Conservation (phyloP, 2,329 filamentous ascomycete genomes). For the Penicillium sp. region DNA sequence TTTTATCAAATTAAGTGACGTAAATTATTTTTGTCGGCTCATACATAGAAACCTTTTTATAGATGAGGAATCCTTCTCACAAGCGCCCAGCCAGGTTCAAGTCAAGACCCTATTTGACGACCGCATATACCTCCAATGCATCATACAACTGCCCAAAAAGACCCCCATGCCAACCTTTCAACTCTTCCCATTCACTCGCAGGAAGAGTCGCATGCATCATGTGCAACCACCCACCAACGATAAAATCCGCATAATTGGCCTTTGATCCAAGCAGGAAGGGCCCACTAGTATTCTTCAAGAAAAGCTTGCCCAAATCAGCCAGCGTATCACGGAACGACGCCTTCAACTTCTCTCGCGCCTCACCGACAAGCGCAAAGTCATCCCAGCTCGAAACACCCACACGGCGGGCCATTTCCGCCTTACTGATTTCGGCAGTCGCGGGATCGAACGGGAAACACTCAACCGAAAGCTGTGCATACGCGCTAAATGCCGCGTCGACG, state of each 20-base stretch:
- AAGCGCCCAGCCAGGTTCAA: not conserved
- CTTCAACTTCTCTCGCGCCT: constrained; percentile 46
- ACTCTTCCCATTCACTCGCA: constrained; percentile 52
- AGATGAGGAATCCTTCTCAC: not conserved
- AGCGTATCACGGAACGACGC: constrained; percentile 49
- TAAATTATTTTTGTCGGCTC: no score
- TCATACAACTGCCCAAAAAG: constrained; percentile 57
- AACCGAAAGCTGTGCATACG: constrained; percentile 47
- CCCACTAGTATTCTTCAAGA: constrained; percentile 45
- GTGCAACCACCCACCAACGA: constrained; percentile 61
- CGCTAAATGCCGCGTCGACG: constrained; percentile 60
- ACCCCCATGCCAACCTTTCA: constrained; percentile 56
- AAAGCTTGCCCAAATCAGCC: constrained; percentile 50
- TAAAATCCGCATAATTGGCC: constrained; percentile 60
- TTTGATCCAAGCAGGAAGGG: constrained; percentile 54
- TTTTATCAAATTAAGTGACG: no score
- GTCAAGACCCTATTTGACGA: constrained; percentile 17
- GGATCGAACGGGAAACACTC: constrained; percentile 58
- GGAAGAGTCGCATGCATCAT: constrained; percentile 51
- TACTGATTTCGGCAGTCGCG: constrained; percentile 48
- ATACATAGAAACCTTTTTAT: not conserved
- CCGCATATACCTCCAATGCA: constrained; percentile 46
- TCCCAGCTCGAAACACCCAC: constrained; percentile 50
- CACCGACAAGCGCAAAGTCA: constrained; percentile 40
- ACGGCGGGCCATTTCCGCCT: constrained; percentile 56